Base-by-base conservation (phyloP, 305 asterid species). In the Ajuga reptans region DNA sequence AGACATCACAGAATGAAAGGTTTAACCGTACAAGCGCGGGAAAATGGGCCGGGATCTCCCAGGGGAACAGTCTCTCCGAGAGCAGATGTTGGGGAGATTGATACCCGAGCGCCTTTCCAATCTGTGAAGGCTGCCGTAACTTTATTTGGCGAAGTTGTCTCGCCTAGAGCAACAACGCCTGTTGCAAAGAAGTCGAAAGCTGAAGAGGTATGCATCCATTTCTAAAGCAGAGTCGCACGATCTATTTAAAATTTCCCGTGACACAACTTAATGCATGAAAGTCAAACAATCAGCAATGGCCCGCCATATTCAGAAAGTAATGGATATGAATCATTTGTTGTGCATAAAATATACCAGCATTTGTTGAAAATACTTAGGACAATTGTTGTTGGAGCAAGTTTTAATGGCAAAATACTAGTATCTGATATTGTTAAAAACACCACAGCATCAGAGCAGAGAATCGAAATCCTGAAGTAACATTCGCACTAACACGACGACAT, bases 101-200 rank as follows among this genome's bases (percentile, higher is more conserved):
- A 93, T 43, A 86, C 93, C 34, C 76, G 89, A 5, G 87, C 93
- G 0, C 97, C 95, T 0, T 89, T 93, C 60, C 86, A 84, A 64
- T 93, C 99, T 0, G 99, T 93, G 33, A 86, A 78, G 82, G 99
- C 95, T 6, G 97, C 99, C 56, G 89, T 93, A 3, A 84, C 80
- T 77, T 68, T 91, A 41, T 93, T 93, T 36, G 89, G 85, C 0
- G 98, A 92, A 1, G 78, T 75, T 5, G 83, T 66, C 18, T 83
- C 97, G 4, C 87, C 95, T 33, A 72, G 50, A 58, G 50, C 34
- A 11, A 5, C 79, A 0, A 17, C 61, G 12, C 77, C 89, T 3
- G 21, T 72, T 3, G 3, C 71, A 24, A 86, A 75, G 77, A 84
- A 78, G 72, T 72, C 88, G 0, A 80, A 78, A 69, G 77, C 89